Conservation (phyloP, 805 yeast species). For the Starmerella kuoi region DNA sequence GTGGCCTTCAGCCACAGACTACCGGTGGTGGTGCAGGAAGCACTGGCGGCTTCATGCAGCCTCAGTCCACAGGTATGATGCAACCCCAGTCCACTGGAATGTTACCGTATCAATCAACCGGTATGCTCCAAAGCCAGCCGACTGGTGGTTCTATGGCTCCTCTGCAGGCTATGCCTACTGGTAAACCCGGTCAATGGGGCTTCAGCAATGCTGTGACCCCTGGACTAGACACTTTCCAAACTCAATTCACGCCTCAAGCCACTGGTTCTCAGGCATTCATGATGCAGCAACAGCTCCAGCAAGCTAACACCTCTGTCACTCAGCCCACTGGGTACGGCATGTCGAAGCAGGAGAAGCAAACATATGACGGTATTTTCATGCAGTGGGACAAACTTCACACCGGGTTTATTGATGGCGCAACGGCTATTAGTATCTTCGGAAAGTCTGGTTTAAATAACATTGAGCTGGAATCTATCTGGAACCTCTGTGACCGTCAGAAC, state of each 20-base stretch:
- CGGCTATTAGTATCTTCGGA: constrained; percentile 75
- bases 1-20: constrained; percentile 29
- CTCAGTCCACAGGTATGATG: constrained; percentile 25
- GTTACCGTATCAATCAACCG: constrained; percentile 16
- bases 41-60: constrained; percentile 24
- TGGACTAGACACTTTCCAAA: constrained; percentile 51
- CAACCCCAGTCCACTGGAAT: constrained; percentile 22
- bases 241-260: constrained; percentile 50
- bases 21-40: constrained; percentile 29
- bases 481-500: constrained; percentile 67
- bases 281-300: constrained; percentile 19
- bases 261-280: constrained; percentile 18
- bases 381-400: constrained; percentile 65
- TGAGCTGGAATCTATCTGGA: constrained; percentile 88
- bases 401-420: constrained; percentile 67
- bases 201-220: constrained; percentile 62
- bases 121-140: constrained; percentile 35
- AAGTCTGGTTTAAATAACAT: constrained; percentile 79
- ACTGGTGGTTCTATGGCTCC: constrained; percentile 42
- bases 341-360: constrained; percentile 72
- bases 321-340: constrained; percentile 37
- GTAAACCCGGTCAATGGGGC: constrained; percentile 73
- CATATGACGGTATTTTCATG: constrained; percentile 75
- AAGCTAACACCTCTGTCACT: constrained; percentile 3
- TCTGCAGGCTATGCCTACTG: constrained; percentile 37